A percentile compares a stretch with the other conserved stretches of the same genome.
These are phyloP conservation scores for Penicillium argentinense DNA, from an alignment of 495 filamentous ascomycete species.

Conservation along the genomic window DNA sequence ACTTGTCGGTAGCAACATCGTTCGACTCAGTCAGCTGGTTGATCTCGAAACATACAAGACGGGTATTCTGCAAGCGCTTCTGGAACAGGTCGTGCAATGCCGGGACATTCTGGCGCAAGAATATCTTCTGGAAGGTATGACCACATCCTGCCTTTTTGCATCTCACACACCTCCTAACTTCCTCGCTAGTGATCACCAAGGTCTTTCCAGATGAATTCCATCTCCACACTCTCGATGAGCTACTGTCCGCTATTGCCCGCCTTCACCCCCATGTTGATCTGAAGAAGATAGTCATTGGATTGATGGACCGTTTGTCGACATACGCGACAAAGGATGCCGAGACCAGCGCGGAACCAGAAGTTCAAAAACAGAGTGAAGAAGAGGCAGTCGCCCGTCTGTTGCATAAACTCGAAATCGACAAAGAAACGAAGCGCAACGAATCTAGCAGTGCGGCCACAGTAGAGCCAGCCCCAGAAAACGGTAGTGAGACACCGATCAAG, in stretches of 20 bases:
- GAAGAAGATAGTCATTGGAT: constrained; percentile 95
- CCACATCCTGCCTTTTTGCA: background rate
- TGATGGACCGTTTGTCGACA: constrained; percentile 93
- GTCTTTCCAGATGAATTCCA: constrained; percentile 99
- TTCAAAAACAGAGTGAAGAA: constrained; percentile 74
- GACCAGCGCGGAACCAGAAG: constrained; percentile 69
- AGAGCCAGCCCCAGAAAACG: constrained; percentile 41
- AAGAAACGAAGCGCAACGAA: constrained; percentile 51
- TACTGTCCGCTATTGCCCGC: constrained; percentile 85
- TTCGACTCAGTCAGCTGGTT: constrained; percentile 91
- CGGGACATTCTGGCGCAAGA: constrained; percentile 96
- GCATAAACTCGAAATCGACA: constrained; percentile 72
- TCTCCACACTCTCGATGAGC: constrained; percentile 90
- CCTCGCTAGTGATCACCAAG: constrained; percentile 80
- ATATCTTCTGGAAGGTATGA: constrained; percentile 83
- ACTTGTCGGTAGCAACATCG: constrained; percentile 93
- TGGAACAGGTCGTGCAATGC: constrained; percentile 98
- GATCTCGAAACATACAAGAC: constrained; percentile 92
- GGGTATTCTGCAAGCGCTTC: constrained; percentile 80
- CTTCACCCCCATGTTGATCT: constrained; percentile 95
- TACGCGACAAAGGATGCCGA: constrained; percentile 90
- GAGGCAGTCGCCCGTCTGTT: constrained; percentile 75
- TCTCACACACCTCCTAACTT: constrained; percentile 18
- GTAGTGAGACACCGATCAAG: constrained; percentile 27
- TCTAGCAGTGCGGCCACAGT: constrained; percentile 33